These are phyloP conservation scores for Cystofilobasidium bisporidii DNA, from an alignment of 768 basidiomycete species.

Conservation along the genomic window DNA sequence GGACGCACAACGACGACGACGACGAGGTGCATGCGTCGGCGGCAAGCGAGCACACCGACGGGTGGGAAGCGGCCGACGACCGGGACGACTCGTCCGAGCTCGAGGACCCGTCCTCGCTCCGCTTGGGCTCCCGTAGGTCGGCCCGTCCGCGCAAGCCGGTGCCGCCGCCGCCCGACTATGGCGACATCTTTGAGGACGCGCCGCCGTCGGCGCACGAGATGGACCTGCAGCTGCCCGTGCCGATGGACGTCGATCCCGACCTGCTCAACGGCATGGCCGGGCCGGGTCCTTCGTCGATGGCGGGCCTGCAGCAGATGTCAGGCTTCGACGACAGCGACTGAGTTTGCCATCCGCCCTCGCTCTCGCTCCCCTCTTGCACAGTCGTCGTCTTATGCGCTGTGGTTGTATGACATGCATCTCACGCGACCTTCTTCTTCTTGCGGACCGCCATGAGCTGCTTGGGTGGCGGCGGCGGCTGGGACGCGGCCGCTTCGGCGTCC, in stretches of 20 bases:
- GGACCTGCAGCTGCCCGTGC: neutral
- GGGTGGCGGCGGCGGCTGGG: neutral
- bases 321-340: constrained; percentile 1
- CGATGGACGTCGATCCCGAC: neutral
- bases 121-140: neutral
- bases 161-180: neutral
- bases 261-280: neutral
- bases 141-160: neutral
- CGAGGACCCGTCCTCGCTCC: neutral
- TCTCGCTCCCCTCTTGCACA: no score
- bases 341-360: neutral
- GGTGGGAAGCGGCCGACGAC: neutral
- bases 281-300: neutral
- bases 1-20: neutral
- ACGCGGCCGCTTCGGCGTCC: neutral
- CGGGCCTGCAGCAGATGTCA: neutral
- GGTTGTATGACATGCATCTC: no score
- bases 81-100: neutral
- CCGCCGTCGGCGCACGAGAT: neutral
- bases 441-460: neutral
- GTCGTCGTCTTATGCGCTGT: no score
- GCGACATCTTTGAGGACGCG: neutral
- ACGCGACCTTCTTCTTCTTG: neutral
- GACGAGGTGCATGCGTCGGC: neutral
- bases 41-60: neutral